These are phyloP conservation scores for Chlamydomonas schloesseri DNA, from an alignment of 139 green algal genomes.

Conservation along the genomic window DNA sequence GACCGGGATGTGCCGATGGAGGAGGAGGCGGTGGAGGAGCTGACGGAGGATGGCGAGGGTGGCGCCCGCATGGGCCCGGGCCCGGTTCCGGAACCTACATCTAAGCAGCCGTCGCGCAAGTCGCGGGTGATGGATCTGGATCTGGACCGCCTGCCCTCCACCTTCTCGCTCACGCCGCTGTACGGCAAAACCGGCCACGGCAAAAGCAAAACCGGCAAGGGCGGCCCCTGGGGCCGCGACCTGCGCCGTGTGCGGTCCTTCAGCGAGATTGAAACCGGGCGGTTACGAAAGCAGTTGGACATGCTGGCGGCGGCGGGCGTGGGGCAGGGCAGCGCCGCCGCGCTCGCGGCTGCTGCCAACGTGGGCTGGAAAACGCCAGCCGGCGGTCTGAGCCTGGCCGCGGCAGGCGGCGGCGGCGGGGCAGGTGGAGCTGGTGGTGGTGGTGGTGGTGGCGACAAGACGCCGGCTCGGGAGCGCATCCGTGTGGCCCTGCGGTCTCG, in stretches of 20 bases:
- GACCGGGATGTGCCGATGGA: not conserved
- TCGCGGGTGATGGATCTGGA: no score
- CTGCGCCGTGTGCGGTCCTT: constrained; percentile 13
- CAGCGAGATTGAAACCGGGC: constrained; percentile 27
- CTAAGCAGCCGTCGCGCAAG: no score
- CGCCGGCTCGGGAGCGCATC: constrained; percentile 31
- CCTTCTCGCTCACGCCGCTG: no score
- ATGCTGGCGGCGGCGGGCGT: not conserved
- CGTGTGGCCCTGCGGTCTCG: constrained; percentile 44
- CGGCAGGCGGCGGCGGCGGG: not conserved
- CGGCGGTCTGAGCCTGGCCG: no score
- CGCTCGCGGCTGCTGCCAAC: not conserved
- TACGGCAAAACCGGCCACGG: no score
- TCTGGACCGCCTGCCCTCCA: no score
- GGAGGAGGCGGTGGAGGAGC: no score
- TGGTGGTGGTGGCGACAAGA: not conserved
- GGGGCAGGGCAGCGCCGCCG: not conserved
- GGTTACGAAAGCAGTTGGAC: not conserved
- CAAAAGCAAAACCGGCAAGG: no score
- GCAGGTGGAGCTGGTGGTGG: not conserved
- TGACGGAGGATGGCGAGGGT: no score
- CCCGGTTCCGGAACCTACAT: no score
- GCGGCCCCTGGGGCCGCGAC: not conserved
- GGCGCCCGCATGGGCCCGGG: no score
- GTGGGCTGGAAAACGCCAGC: not conserved